phyloP scores from a whole-genome alignment of 2,329 filamentous ascomycete species.

The Aspergillus tamarii region DNA sequence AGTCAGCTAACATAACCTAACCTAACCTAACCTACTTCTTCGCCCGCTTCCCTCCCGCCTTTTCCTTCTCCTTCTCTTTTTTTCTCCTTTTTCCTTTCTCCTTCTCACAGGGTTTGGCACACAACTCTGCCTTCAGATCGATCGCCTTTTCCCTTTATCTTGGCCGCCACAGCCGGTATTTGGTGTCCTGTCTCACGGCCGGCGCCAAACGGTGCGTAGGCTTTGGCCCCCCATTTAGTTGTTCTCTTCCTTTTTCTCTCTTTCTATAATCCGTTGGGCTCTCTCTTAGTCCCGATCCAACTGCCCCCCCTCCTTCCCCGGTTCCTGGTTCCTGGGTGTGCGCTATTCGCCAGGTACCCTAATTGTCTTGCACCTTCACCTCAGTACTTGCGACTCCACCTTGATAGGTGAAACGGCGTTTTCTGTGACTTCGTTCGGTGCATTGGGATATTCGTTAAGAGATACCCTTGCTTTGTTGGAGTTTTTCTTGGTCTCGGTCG shows the following conservation, averaged over 20 bases:
- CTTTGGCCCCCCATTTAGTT: constrained; percentile 41
- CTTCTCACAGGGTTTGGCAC: constrained; percentile 27
- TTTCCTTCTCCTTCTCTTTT: constrained; percentile 18
- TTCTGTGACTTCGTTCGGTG: constrained; percentile 24
- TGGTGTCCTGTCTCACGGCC: constrained; percentile 51
- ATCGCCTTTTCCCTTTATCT: constrained; percentile 36
- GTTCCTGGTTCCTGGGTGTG: constrained; percentile 20
- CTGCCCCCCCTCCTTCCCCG: constrained; percentile 16
- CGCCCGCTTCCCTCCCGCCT: constrained; percentile 16
- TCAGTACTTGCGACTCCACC: constrained; percentile 24
- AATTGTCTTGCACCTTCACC: constrained; percentile 14
- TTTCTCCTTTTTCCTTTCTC: constrained; percentile 14
- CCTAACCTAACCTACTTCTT: constrained; percentile 9
- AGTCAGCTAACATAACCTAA: constrained; percentile 9
- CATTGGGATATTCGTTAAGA: constrained; percentile 36
- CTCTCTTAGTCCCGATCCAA: constrained; percentile 21
- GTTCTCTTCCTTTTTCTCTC: constrained; percentile 26
- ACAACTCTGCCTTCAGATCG: constrained; percentile 37
- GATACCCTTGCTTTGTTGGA: constrained; percentile 41
- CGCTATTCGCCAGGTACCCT: constrained; percentile 6
- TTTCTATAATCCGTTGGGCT: constrained; percentile 19
- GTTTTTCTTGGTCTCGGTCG: constrained; percentile 31
- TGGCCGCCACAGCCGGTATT: constrained; percentile 50
- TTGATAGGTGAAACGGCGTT: constrained; percentile 30
- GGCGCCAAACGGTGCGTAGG: constrained; percentile 52